A percentile compares a stretch with the other conserved stretches of the same genome.
These are phyloP conservation scores for Trichoderma sp. DNA, from an alignment of 2,329 filamentous ascomycete species.

Conservation along the genomic window DNA sequence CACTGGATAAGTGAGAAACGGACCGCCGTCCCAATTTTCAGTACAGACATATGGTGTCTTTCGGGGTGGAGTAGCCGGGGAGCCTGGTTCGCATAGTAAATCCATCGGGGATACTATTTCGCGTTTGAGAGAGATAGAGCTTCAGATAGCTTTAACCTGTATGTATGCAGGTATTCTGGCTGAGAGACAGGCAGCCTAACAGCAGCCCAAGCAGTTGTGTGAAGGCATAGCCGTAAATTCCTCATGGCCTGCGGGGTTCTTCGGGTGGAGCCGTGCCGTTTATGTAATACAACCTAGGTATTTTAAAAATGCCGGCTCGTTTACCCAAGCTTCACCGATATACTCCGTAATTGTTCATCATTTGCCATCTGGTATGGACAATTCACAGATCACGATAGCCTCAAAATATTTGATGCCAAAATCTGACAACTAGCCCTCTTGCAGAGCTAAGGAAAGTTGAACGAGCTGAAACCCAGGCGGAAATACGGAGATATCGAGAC, in stretches of 20 bases:
- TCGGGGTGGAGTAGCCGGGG: slow-evolving; percentile 20
- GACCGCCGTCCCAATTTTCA: slow-evolving; percentile 28
- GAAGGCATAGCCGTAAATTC: no score
- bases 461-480: neutral
- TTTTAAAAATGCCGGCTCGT: no score
- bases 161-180: neutral
- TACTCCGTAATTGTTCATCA: accelerated
- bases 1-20: slow-evolving; percentile 27
- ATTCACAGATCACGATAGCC: neutral
- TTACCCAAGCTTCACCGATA: neutral
- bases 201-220: no score
- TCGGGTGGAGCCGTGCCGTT: no score
- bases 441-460: neutral
- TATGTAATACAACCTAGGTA: neutral
- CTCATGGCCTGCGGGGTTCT: no score
- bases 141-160: neutral
- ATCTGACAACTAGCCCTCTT: neutral
- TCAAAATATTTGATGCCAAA: neutral
- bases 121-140: neutral
- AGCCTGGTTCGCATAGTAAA: slow-evolving; percentile 22
- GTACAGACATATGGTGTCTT: slow-evolving; percentile 26
- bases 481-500: neutral
- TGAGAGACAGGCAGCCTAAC: neutral
- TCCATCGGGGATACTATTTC: slow-evolving; percentile 22
- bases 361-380: neutral